phyloP scores from a whole-genome alignment of 1,139 yeast species.

The Saccharomyces uvarum region DNA sequence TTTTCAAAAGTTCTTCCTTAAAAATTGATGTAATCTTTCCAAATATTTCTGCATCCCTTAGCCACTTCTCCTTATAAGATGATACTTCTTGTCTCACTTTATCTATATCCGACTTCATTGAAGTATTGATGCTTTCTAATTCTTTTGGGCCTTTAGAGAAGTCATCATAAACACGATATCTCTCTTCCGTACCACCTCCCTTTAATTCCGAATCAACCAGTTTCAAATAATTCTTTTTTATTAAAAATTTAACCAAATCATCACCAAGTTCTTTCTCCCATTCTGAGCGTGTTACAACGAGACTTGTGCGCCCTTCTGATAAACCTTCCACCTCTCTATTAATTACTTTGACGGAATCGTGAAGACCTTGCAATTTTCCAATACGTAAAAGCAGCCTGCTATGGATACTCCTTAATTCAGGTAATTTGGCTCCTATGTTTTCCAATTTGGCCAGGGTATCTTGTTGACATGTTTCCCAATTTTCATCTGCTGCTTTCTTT shows the following conservation, averaged over 20 bases:
- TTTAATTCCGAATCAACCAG: slow-evolving; percentile 8
- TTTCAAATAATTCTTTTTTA: slow-evolving; percentile 20
- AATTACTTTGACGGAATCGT: slow-evolving; percentile 19
- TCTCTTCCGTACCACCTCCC: slow-evolving; percentile 13
- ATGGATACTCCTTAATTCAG: slow-evolving; percentile 13
- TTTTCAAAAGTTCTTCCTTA: slow-evolving; percentile 18
- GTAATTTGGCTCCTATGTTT: slow-evolving; percentile 9
- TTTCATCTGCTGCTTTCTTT: slow-evolving; percentile 19
- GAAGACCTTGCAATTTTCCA: slow-evolving; percentile 18
- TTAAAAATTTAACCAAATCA: slow-evolving; percentile 18
- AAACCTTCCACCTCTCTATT: slow-evolving; percentile 23
- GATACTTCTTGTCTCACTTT: slow-evolving; percentile 20
- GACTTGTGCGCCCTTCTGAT: slow-evolving; percentile 19
- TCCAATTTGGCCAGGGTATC: slow-evolving; percentile 9
- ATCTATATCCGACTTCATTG: slow-evolving; percentile 24
- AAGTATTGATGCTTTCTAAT: slow-evolving; percentile 18
- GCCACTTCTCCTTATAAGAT: slow-evolving; percentile 26
- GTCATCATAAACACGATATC: slow-evolving; percentile 20
- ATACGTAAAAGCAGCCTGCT: slow-evolving; percentile 16
- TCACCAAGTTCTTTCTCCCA: slow-evolving; percentile 27
- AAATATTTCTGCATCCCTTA: slow-evolving; percentile 27
- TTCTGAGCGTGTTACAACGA: slow-evolving; percentile 19
- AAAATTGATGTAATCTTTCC: slow-evolving; percentile 22
- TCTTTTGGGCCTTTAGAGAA: slow-evolving; percentile 26
- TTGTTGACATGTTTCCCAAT: slow-evolving; percentile 20